Percentiles rank a stretch among this genome's conserved stretches.
Conservation (phyloP, 176 grass and related monocot genomes). For the Chrysopogon serrulatus region DNA sequence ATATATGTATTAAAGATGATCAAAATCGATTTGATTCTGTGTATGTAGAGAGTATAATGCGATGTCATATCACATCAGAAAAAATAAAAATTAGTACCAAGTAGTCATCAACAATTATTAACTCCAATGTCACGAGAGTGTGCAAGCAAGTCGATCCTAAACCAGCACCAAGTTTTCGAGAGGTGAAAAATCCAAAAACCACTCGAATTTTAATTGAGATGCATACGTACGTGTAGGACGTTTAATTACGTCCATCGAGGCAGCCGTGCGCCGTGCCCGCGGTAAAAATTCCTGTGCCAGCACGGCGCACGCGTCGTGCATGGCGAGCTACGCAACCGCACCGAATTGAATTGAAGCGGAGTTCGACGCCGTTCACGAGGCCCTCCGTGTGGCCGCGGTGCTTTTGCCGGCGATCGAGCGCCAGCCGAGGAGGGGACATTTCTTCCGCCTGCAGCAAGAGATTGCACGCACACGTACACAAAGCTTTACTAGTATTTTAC, state of each 20-base stretch:
- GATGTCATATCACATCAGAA: too few relatives aligned
- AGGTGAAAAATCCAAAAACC: too few relatives aligned
- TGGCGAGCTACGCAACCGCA: conserved; percentile 1
- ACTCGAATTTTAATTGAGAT: too few relatives aligned
- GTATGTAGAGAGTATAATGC: too few relatives aligned
- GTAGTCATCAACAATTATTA: background rate
- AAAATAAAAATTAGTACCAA: too few relatives aligned
- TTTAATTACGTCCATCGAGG: background rate
- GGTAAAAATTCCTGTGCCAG: conserved; percentile 12
- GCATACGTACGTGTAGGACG: too few relatives aligned
- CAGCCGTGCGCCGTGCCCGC: background rate
- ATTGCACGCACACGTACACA: too few relatives aligned
- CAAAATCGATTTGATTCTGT: background rate
- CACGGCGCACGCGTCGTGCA: background rate
- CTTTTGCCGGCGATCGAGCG: background rate
- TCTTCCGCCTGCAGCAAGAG: too few relatives aligned
- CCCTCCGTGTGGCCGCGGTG: background rate
- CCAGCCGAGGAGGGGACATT: too few relatives aligned
- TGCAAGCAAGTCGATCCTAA: too few relatives aligned
- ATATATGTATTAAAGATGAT: background rate
- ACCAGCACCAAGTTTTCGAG: too few relatives aligned
- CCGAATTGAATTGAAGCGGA: background rate
- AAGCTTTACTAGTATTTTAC: too few relatives aligned
- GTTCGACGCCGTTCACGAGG: conserved; percentile 9
- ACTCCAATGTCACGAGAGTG: background rate